A percentile compares a stretch with the other conserved stretches of the same genome.
These are phyloP conservation scores for Microsporum audouinii DNA, from an alignment of 2,329 filamentous ascomycete species.

Conservation along the genomic window DNA sequence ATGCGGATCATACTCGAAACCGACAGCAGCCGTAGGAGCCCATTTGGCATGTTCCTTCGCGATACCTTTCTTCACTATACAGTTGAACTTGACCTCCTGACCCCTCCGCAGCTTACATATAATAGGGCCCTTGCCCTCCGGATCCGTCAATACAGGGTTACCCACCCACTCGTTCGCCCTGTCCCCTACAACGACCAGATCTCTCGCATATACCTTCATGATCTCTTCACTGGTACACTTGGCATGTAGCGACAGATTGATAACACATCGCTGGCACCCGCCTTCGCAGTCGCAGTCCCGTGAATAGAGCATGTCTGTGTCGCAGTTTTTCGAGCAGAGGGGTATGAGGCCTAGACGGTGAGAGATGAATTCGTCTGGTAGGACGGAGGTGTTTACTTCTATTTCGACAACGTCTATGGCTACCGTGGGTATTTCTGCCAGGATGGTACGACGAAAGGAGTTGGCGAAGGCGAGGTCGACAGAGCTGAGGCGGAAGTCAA, in stretches of 20 bases:
- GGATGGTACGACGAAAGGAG: conserved; percentile 89
- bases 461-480: conserved; percentile 90
- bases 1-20: conserved; percentile 95
- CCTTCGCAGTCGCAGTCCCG: conserved; percentile 95
- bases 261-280: conserved; percentile 83
- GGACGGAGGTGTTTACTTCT: conserved; percentile 91
- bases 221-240: conserved; percentile 75
- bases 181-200: conserved; percentile 61
- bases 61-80: conserved; percentile 95
- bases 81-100: conserved; percentile 81
- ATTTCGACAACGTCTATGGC: conserved; percentile 92
- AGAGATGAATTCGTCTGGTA: conserved; percentile 92
- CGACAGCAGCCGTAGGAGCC: conserved; percentile 83
- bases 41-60: conserved; percentile 98
- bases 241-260: conserved; percentile 72
- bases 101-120: conserved; percentile 83
- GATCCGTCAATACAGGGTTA: conserved; percentile 70
- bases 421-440: conserved; percentile 85
- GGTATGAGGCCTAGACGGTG: conserved; percentile 84
- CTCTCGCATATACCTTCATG: conserved; percentile 88
- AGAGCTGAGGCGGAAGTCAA: conserved; percentile 84
- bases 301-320: conserved; percentile 67
- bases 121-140: conserved; percentile 67
- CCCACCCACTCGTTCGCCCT: conserved; percentile 66
- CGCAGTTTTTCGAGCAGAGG: conserved; percentile 79